Conservation (phyloP, 108 stramenopile genomes). For the Licmophora abbreviata region DNA sequence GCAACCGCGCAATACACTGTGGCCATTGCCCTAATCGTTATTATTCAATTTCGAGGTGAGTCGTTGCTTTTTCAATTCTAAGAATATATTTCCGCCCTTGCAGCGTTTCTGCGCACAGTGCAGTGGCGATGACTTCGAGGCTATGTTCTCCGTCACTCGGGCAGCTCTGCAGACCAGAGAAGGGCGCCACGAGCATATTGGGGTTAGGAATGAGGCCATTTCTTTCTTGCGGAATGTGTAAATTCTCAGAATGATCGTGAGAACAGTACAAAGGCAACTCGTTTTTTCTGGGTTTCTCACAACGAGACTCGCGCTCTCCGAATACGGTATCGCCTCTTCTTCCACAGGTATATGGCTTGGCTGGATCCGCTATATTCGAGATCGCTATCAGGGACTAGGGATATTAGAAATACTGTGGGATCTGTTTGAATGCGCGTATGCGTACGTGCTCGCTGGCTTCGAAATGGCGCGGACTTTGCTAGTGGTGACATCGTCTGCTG, state of each 20-base stretch:
- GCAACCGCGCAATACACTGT: too few species aligned
- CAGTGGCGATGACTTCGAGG: background rate
- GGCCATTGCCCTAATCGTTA: background rate
- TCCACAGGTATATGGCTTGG: background rate
- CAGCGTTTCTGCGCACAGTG: background rate
- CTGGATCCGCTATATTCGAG: background rate
- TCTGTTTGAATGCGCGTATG: background rate
- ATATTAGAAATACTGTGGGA: background rate
- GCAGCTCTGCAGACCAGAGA: too few species aligned
- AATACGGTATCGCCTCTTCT: background rate
- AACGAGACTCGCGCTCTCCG: background rate
- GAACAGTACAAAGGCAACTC: background rate
- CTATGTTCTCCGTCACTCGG: too few species aligned
- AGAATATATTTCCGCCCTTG: background rate
- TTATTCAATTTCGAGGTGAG: conserved; percentile 3
- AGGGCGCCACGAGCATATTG: background rate
- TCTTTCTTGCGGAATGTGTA: background rate
- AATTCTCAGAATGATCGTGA: background rate
- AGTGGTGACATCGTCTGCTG: background rate
- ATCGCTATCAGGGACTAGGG: background rate
- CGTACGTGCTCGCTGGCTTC: background rate
- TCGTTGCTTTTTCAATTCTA: background rate
- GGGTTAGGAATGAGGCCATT: background rate
- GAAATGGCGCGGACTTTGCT: background rate
- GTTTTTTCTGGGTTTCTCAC: background rate